A percentile compares a stretch with the other conserved stretches of the same genome.
Conservation (phyloP, 345 rosid species). For the Gossypium arboreum region DNA sequence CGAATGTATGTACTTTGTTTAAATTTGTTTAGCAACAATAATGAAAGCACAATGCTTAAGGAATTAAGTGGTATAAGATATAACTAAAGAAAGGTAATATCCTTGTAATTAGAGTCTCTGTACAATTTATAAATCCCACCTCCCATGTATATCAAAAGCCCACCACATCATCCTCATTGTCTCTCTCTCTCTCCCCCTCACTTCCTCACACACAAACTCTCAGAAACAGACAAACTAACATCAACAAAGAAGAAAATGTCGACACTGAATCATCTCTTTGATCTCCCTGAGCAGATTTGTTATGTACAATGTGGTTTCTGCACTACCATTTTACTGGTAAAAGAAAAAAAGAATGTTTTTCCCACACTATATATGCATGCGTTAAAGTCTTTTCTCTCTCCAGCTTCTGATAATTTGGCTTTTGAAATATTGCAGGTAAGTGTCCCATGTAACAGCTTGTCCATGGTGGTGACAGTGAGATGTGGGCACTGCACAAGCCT, state of each 20-base stretch:
- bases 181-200: constrained; percentile 15
- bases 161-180: constrained; percentile 14
- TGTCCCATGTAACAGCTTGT: constrained; percentile 82
- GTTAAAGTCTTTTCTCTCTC: not conserved
- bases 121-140: constrained; percentile 23
- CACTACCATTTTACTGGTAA: constrained; percentile 86
- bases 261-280: constrained; percentile 54
- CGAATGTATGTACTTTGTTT: constrained; percentile 16
- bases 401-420: too few species aligned
- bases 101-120: constrained; percentile 2
- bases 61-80: not conserved
- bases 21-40: constrained; percentile 12
- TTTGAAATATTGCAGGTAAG: constrained; percentile 51
- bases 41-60: not conserved
- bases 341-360: not conserved
- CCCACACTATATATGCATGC: not conserved
- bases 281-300: constrained; percentile 89
- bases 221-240: constrained; percentile 2
- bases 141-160: constrained; percentile 10
- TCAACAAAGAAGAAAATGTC: constrained; percentile 36
- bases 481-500: constrained; percentile 95
- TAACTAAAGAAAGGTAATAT: constrained; percentile 12
- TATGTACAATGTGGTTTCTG: constrained; percentile 96
- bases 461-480: constrained; percentile 87
- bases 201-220: constrained; percentile 22